These are phyloP conservation scores for Incumbomyces delicatus DNA, from an alignment of 2,329 filamentous ascomycete species.

Conservation along the genomic window DNA sequence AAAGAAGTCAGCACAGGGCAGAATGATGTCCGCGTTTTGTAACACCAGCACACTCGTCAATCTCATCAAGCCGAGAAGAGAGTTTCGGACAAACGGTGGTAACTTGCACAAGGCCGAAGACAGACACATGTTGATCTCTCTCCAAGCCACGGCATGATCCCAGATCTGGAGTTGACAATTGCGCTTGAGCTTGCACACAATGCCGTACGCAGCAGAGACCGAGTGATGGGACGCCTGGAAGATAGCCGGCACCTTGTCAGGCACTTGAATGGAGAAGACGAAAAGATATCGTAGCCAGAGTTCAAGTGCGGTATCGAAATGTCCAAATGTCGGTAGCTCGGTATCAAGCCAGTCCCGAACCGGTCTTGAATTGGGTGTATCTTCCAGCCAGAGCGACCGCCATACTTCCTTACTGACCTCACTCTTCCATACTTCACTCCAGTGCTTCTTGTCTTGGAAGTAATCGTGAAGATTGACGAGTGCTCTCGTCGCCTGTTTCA, in stretches of 20 bases:
- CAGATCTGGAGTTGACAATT: constrained; percentile 53
- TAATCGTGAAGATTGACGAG: constrained; percentile 41
- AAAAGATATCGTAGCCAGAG: constrained; percentile 39
- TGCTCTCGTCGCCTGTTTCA: constrained; percentile 39
- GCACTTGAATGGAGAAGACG: constrained; percentile 49
- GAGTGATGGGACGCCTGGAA: constrained; percentile 56
- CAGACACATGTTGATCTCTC: constrained; percentile 44
- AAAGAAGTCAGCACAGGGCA: constrained; percentile 52
- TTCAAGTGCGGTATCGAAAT: constrained; percentile 30
- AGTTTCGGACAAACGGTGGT: constrained; percentile 40
- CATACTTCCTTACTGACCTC: constrained; percentile 36
- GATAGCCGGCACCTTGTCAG: constrained; percentile 47
- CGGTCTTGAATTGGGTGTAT: constrained; percentile 33
- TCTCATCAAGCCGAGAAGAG: constrained; percentile 39
- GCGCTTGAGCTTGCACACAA: constrained; percentile 52
- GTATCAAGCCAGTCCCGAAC: constrained; percentile 30
- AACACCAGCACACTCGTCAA: constrained; percentile 39
- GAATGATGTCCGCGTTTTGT: constrained; percentile 50
- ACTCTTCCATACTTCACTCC: constrained; percentile 40
- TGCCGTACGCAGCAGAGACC: constrained; percentile 51
- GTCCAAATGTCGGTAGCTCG: constrained; percentile 29
- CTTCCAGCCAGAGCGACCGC: constrained; percentile 39
- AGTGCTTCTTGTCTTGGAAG: constrained; percentile 40
- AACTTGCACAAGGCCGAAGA: constrained; percentile 42
- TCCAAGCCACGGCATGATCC: constrained; percentile 55